Conservation (phyloP, 2,329 filamentous ascomycete genomes). For the Fusarium incarnatum region DNA sequence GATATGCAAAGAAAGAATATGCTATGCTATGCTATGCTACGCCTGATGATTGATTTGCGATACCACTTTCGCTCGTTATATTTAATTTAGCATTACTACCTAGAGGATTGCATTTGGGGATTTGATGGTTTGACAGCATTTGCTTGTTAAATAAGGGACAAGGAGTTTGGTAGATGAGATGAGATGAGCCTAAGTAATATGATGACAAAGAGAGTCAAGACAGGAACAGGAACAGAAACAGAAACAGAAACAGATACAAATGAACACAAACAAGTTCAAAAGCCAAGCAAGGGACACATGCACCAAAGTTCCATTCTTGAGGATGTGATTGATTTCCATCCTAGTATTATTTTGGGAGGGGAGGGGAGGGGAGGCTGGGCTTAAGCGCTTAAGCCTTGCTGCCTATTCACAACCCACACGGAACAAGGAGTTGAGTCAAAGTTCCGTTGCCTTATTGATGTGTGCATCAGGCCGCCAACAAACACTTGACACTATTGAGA, state of each 20-base stretch:
- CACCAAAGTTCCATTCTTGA: slow-evolving; percentile 31
- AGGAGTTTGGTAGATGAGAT: slow-evolving; percentile 41
- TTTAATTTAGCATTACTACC: slow-evolving; percentile 20
- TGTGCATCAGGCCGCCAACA: slow-evolving; percentile 26
- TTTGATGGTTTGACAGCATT: slow-evolving; percentile 33
- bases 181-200: slow-evolving; percentile 12
- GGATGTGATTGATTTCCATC: slow-evolving; percentile 4
- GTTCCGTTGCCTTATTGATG: slow-evolving; percentile 6
- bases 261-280: neutral
- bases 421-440: slow-evolving; percentile 7
- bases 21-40: slow-evolving; percentile 25
- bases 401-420: slow-evolving; percentile 33
- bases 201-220: slow-evolving; percentile 5
- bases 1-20: slow-evolving; percentile 23
- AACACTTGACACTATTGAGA: neutral
- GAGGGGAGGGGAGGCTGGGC: slow-evolving; percentile 32
- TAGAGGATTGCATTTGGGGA: slow-evolving; percentile 36
- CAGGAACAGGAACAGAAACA: neutral
- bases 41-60: slow-evolving; percentile 42
- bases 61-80: slow-evolving; percentile 42
- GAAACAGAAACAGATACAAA: neutral
- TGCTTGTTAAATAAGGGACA: slow-evolving; percentile 30
- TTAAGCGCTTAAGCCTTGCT: slow-evolving; percentile 33
- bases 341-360: neutral
- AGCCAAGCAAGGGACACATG: neutral